Evolutionary conservation across 2,329 filamentous ascomycete genomes (phyloP).

Genomic region (Emergomyces orientalis): DNA sequence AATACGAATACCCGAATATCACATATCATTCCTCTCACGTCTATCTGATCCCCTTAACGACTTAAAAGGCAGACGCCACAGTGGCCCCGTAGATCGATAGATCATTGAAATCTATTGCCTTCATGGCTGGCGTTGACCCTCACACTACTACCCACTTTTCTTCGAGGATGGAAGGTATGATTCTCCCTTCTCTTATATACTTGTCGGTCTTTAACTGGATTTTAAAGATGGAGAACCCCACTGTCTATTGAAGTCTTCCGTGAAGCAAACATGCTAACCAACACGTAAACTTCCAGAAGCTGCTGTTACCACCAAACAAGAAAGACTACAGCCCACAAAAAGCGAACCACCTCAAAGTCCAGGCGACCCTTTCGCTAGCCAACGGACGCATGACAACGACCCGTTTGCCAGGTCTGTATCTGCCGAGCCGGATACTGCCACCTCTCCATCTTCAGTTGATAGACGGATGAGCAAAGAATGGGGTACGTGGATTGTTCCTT

Average conservation of each 20-base stretch:
- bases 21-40: background rate
- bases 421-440: background rate
- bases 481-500: conserved; percentile 17
- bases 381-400: conserved; percentile 3
- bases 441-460: conserved; percentile 13
- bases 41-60: background rate
- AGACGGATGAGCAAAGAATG: conserved; percentile 31
- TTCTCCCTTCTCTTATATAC: background rate
- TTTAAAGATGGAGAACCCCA: background rate
- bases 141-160: background rate
- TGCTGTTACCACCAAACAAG: background rate
- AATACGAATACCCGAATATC: background rate
- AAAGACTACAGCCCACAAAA: background rate
- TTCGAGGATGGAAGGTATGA: background rate
- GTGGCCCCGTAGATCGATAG: background rate
- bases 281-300: background rate
- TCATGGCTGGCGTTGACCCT: conserved; percentile 1
- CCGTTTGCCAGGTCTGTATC: conserved; percentile 1
- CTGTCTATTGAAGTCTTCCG: background rate
- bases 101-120: background rate
- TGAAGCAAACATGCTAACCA: background rate
- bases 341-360: background rate
- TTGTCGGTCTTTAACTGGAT: background rate
- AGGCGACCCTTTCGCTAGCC: conserved; percentile 5
- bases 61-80: background rate